These are phyloP conservation scores for Cucumis cinereus DNA, from an alignment of 306 rosid species.

Conservation along the genomic window DNA sequence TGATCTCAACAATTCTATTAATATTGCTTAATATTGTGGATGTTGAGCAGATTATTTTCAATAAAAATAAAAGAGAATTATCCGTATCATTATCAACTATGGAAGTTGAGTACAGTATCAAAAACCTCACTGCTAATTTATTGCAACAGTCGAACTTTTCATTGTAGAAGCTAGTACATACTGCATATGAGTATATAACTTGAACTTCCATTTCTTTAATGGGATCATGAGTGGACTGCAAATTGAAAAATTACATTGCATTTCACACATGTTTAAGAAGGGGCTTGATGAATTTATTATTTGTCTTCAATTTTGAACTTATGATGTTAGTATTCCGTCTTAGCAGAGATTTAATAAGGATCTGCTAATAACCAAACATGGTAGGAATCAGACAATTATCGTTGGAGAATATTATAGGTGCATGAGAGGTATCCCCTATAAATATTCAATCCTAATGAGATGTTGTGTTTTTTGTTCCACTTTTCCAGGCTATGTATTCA, in stretches of 20 bases:
- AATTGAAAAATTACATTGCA: not conserved
- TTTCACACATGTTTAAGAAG: not conserved
- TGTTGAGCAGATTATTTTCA: not conserved
- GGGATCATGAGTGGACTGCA: not conserved
- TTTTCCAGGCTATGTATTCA: constrained; percentile 29
- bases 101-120: too few relatives aligned
- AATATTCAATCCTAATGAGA: not conserved
- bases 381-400: too few relatives aligned
- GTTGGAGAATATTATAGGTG: too few relatives aligned
- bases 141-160: not conserved
- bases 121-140: not conserved
- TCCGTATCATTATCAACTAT: too few relatives aligned
- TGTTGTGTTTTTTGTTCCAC: not conserved
- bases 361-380: too few relatives aligned
- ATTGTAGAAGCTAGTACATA: not conserved
- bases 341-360: too few relatives aligned
- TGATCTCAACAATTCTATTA: not conserved
- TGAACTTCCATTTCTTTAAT: not conserved
- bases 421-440: too few relatives aligned
- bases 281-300: not conserved
- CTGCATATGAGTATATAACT: not conserved
- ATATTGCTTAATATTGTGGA: not conserved
- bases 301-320: not conserved
- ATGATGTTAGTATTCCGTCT: not conserved
- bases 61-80: not conserved